phyloP scores from a whole-genome alignment of 805 yeast genomes.

The Zygotorulaspora sp. region DNA sequence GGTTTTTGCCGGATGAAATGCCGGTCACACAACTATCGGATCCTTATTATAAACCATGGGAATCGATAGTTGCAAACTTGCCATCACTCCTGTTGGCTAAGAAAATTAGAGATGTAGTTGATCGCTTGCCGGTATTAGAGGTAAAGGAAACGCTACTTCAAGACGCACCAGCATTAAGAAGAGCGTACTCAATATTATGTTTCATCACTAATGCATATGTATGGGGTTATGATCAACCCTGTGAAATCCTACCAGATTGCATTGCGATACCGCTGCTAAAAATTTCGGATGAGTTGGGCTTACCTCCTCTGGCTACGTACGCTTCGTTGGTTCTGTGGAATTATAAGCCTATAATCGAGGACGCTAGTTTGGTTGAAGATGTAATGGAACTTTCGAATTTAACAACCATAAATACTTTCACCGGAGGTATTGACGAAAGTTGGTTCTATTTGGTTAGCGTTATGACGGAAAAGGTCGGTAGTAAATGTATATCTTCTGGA shows the following conservation, averaged over 20 bases:
- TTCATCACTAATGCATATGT: slow-evolving; percentile 85
- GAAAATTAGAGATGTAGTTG: slow-evolving; percentile 58
- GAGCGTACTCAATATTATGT: slow-evolving; percentile 77
- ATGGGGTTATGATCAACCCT: slow-evolving; percentile 71
- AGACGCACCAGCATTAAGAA: slow-evolving; percentile 51
- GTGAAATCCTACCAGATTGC: slow-evolving; percentile 58
- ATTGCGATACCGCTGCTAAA: slow-evolving; percentile 66
- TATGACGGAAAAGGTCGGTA: slow-evolving; percentile 79
- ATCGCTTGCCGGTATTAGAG: slow-evolving; percentile 54
- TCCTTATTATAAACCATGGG: slow-evolving; percentile 74
- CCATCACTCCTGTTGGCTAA: slow-evolving; percentile 71
- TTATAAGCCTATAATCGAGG: slow-evolving; percentile 52
- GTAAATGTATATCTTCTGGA: slow-evolving; percentile 62
- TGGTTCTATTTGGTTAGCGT: slow-evolving; percentile 93
- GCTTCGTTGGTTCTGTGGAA: slow-evolving; percentile 89
- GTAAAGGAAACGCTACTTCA: slow-evolving; percentile 40
- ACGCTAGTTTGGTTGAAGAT: slow-evolving; percentile 31
- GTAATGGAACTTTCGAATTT: slow-evolving; percentile 59
- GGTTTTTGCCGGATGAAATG: slow-evolving; percentile 68
- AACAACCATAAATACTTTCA: slow-evolving; percentile 76
- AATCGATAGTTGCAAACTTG: slow-evolving; percentile 54
- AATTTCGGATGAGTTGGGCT: slow-evolving; percentile 53
- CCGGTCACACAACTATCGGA: slow-evolving; percentile 62
- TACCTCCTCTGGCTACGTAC: slow-evolving; percentile 86
- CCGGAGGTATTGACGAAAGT: slow-evolving; percentile 86